These are phyloP conservation scores for Phytophthora vignae DNA, from an alignment of 352 stramenopile genomes.

Conservation along the genomic window DNA sequence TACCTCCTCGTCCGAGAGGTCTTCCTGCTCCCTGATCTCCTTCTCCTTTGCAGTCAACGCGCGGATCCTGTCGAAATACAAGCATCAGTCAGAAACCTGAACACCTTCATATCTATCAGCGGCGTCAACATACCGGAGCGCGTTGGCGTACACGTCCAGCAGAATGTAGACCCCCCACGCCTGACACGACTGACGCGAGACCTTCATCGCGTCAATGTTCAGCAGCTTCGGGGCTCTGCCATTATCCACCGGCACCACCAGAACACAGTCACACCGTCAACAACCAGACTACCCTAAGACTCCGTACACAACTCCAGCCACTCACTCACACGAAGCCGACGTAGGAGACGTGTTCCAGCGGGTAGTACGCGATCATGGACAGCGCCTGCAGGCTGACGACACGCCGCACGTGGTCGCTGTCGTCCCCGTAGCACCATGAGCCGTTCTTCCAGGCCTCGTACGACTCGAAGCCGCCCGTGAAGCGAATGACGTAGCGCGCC, in stretches of 20 bases:
- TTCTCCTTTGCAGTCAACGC: slow-evolving; percentile 69
- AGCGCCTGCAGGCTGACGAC: slow-evolving; percentile 76
- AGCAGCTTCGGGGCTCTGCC: slow-evolving; percentile 77
- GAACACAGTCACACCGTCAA: slow-evolving; percentile 6
- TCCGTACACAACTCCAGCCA: background rate
- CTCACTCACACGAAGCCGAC: slow-evolving; percentile 78
- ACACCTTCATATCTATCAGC: background rate
- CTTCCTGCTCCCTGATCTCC: slow-evolving; percentile 54
- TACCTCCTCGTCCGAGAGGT: slow-evolving; percentile 69
- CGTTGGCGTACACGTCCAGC: slow-evolving; percentile 82
- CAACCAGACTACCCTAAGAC: background rate
- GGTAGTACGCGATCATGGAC: slow-evolving; percentile 89
- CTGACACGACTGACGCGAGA: slow-evolving; percentile 76
- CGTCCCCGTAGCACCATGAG: slow-evolving; percentile 82
- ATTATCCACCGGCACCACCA: slow-evolving; percentile 2
- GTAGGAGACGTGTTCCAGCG: slow-evolving; percentile 87
- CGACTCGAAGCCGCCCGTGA: slow-evolving; percentile 77
- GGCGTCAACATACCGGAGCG: slow-evolving; percentile 57
- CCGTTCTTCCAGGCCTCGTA: slow-evolving; percentile 79
- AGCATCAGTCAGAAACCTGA: slow-evolving; percentile 1
- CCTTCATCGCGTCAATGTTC: slow-evolving; percentile 73
- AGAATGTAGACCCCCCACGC: slow-evolving; percentile 80
- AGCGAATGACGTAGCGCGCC: slow-evolving; percentile 82
- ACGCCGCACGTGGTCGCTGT: slow-evolving; percentile 63
- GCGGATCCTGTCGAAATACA: slow-evolving; percentile 49